Evolutionary conservation across 139 green algal genomes (phyloP), one percentile per base, ranked within the genome.

Genomic region (Tetradesmus obliquus): DNA sequence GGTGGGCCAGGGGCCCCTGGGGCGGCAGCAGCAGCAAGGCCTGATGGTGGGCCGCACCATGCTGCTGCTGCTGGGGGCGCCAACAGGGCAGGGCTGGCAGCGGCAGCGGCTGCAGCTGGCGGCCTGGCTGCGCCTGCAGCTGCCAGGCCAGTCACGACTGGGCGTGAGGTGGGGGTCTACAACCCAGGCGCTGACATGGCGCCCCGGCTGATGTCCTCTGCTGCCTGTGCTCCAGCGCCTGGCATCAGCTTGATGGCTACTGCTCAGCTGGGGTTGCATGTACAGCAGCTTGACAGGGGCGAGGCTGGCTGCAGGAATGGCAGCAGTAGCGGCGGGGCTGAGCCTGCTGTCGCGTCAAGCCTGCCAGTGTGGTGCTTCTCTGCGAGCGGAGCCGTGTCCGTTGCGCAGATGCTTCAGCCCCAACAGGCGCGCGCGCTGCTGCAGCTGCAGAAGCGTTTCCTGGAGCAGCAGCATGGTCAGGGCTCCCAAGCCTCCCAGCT

Each of bases 331-430:
- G 22, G 79, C 20, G 32, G 32, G 3, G 58, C 13, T 24, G 22
- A 24, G 80, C 45, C 22, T 24, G 80, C 51, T 57, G 45, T 9
- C 1, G 17, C 8, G 60, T 15, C 24, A 7, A 24, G 51, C 80
- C 7, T 20, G 4, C 85, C 85, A 45, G 66, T 89, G 62, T 89
- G 85, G 85, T 89, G 85, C 66, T 62, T 89, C 7, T 89, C 85
- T n/a, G 32, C 85, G 7, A 89, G 66, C 9, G 85, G 85, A 5
- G 85, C 62, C 20, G 85, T 89, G 5, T 81, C 66, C 19, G 85
- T 89, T 55, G 62, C 54, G 5, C 85, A 82, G 7, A n/a, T 82
- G 66, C 66, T 89, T 13, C 85, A 82, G 62, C 19, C n/a, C 5
- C 10, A 76, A 9, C 57, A 88, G 9, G 84, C 57, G 3, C 58